phyloP scores from a whole-genome alignment of 805 yeast genomes.

The Yarrowia deformans region DNA sequence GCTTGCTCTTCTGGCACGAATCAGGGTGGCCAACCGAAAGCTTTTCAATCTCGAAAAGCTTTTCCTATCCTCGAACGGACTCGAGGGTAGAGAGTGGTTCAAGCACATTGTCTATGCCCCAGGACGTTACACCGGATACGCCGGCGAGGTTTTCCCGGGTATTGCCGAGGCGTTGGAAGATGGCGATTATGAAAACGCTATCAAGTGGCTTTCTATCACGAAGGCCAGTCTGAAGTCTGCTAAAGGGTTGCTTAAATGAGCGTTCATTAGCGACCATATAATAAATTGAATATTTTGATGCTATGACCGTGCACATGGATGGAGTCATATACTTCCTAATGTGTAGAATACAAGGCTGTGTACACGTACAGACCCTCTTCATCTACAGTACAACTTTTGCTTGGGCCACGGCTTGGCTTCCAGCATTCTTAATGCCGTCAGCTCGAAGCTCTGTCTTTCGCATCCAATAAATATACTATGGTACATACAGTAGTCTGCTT shows the following conservation, averaged over 20 bases:
- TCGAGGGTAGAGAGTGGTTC: constrained; percentile 62
- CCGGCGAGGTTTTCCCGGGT: constrained; percentile 66
- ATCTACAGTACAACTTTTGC: too few species aligned
- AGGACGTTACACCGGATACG: constrained; percentile 66
- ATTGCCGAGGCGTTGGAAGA: constrained; percentile 63
- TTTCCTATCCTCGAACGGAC: constrained; percentile 58
- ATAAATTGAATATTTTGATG: too few species aligned
- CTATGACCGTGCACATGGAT: too few species aligned
- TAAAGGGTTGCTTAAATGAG: constrained; percentile 8
- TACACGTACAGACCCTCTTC: too few species aligned
- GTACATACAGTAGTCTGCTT: too few species aligned
- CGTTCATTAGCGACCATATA: too few species aligned
- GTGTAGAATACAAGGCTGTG: too few species aligned
- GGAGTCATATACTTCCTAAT: too few species aligned
- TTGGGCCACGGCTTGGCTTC: too few species aligned
- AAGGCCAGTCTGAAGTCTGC: constrained; percentile 26
- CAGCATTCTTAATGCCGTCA: too few species aligned
- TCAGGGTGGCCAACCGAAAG: constrained; percentile 52
- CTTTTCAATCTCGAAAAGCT: constrained; percentile 56
- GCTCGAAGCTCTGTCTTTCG: too few species aligned
- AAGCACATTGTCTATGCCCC: constrained; percentile 67
- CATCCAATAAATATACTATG: too few species aligned
- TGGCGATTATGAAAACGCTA: constrained; percentile 51
- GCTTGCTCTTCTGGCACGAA: constrained; percentile 43
- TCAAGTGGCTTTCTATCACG: constrained; percentile 54